Conservation (phyloP, 768 basidiomycete species). For the Serendipita sp. region DNA sequence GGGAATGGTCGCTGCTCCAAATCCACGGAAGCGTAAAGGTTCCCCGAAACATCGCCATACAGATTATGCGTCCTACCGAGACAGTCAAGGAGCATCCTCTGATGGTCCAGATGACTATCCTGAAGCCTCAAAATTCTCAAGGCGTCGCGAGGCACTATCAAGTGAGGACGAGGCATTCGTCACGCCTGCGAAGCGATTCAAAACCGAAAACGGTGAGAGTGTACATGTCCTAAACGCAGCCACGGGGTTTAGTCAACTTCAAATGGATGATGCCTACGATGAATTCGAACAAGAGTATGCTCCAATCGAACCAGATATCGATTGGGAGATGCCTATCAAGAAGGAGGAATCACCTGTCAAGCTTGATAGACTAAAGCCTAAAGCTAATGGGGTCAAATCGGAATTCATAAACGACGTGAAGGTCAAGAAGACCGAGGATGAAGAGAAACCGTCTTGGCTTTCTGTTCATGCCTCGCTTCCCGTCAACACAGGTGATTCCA, state of each 20-base stretch:
- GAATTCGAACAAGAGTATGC: constrained; percentile 11
- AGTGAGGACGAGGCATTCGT: constrained; percentile 41
- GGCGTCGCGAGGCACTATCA: background rate
- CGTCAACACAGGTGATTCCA: constrained; percentile 41
- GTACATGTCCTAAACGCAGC: constrained; percentile 23
- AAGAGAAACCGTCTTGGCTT: constrained; percentile 41
- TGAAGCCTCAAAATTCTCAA: background rate
- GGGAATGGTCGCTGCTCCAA: constrained; percentile 36
- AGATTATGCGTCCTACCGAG: background rate
- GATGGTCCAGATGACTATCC: constrained; percentile 29
- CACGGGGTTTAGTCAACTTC: constrained; percentile 6
- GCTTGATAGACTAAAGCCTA: constrained; percentile 10
- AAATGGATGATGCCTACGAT: constrained; percentile 14
- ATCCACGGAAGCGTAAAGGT: constrained; percentile 7
- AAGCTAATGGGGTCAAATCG: constrained; percentile 10
- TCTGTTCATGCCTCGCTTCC: constrained; percentile 57
- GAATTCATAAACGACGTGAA: constrained; percentile 22
- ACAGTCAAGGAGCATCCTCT: constrained; percentile 16
- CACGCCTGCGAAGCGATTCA: constrained; percentile 56
- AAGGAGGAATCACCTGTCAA: constrained; percentile 13
- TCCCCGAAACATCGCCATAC: constrained; percentile 6
- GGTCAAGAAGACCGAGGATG: constrained; percentile 23
- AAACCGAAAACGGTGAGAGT: constrained; percentile 32
- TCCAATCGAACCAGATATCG: constrained; percentile 13
- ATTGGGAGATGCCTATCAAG: constrained; percentile 13